Evolutionary conservation across 1,284 basidiomycete genomes (phyloP).

Genomic region (Malassezia sp.): DNA sequence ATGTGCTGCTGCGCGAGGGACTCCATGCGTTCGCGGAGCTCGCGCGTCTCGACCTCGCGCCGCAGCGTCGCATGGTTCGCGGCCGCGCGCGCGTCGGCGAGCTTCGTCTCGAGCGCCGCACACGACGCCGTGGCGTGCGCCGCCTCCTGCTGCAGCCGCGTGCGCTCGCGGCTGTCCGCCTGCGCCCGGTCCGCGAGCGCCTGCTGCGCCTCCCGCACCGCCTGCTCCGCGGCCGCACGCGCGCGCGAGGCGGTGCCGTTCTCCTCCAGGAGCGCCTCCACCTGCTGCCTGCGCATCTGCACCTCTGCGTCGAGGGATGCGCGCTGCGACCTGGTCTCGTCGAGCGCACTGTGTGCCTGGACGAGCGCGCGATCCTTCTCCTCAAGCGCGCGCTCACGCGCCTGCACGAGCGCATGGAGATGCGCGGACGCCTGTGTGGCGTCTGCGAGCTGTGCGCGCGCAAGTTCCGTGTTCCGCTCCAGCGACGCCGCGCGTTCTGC

Average conservation of each 20-base stretch:
- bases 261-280: slow-evolving; percentile 9
- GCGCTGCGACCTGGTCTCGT: slow-evolving; percentile 1
- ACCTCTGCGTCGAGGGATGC: slow-evolving; percentile 5
- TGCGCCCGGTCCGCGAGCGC: slow-evolving; percentile 66
- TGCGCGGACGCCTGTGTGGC: neutral
- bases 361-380: too few species aligned
- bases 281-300: slow-evolving; percentile 7
- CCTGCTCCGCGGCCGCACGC: slow-evolving; percentile 4
- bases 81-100: slow-evolving; percentile 49
- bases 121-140: slow-evolving; percentile 55
- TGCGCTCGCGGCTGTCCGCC: slow-evolving; percentile 64
- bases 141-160: slow-evolving; percentile 62
- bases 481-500: too few species aligned
- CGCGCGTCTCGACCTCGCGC: slow-evolving; percentile 67
- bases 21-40: slow-evolving; percentile 63
- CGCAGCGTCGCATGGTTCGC: slow-evolving; percentile 52
- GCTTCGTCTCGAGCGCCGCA: slow-evolving; percentile 35
- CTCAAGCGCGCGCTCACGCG: slow-evolving; percentile 10
- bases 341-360: too few species aligned
- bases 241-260: slow-evolving; percentile 4
- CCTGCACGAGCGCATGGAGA: slow-evolving; percentile 6
- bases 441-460: slow-evolving; percentile 38
- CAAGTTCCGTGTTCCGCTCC: too few species aligned
- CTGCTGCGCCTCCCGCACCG: slow-evolving; percentile 20
- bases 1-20: slow-evolving; percentile 60